Percentiles rank a stretch among this genome's conserved stretches.
These are phyloP conservation scores for Phaeolepiota aurea DNA, from an alignment of 768 basidiomycete genomes.

Conservation along the genomic window DNA sequence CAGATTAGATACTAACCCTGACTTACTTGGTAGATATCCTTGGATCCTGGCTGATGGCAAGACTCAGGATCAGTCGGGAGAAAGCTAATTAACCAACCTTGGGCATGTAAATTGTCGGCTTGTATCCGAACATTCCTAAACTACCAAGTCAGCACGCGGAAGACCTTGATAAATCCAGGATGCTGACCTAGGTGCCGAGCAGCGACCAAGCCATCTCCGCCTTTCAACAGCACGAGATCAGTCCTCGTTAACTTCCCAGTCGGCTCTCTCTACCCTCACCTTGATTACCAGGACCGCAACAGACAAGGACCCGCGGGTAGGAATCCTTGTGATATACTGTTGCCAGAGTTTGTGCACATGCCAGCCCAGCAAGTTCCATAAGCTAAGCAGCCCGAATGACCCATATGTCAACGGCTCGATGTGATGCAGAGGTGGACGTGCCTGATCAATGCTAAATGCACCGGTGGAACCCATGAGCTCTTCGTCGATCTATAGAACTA, in stretches of 20 bases:
- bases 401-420: background rate
- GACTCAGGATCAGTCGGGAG: no score
- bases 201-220: constrained; percentile 94
- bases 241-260: background rate
- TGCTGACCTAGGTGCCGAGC: constrained; percentile 82
- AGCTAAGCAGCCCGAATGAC: constrained; percentile 37
- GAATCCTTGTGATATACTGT: constrained; percentile 63
- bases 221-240: constrained; percentile 19
- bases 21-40: constrained; percentile 82
- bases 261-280: constrained; percentile 21
- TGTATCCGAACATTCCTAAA: constrained; percentile 86
- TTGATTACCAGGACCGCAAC: constrained; percentile 97
- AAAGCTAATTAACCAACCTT: constrained; percentile 46
- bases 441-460: constrained; percentile 94
- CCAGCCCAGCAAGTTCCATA: constrained; percentile 94
- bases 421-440: constrained; percentile 15
- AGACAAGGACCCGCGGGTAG: constrained; percentile 79
- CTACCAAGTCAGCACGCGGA: background rate
- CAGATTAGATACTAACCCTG: no score
- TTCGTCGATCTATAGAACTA: constrained; percentile 70
- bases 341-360: constrained; percentile 84
- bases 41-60: constrained; percentile 83
- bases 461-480: constrained; percentile 86
- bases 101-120: constrained; percentile 86
- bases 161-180: background rate